phyloP scores from a whole-genome alignment of 2,329 filamentous ascomycete genomes.

The Aspergillus sp. region DNA sequence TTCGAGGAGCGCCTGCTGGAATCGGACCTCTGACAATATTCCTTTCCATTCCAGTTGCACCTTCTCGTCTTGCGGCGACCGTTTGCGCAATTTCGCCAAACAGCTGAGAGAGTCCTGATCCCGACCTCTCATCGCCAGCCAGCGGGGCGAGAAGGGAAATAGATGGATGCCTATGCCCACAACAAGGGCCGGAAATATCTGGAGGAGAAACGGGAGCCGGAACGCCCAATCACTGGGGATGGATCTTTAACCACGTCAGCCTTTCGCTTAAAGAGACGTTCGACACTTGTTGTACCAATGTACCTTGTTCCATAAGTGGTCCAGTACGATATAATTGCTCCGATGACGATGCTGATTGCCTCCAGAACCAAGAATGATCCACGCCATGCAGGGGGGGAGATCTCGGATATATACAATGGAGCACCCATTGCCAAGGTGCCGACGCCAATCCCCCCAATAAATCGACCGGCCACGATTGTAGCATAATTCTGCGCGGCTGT shows the following conservation, averaged over 20 bases:
- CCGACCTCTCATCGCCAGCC: constrained; percentile 47
- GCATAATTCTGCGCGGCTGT: constrained; percentile 28
- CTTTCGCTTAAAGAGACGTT: neutral
- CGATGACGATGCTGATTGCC: constrained; percentile 27
- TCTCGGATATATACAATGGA: constrained; percentile 55
- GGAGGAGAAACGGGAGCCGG: constrained; percentile 51
- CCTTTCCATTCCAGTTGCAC: constrained; percentile 52
- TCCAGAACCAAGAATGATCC: constrained; percentile 27
- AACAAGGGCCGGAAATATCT: constrained; percentile 43
- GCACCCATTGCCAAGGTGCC: constrained; percentile 43
- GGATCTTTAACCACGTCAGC: neutral
- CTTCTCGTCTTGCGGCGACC: constrained; percentile 48
- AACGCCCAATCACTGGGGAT: constrained; percentile 43
- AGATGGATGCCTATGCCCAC: constrained; percentile 37
- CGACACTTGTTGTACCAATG: neutral
- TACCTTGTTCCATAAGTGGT: constrained; percentile 53
- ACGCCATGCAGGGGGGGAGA: constrained; percentile 32
- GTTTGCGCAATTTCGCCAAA: constrained; percentile 49
- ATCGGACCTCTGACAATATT: constrained; percentile 53
- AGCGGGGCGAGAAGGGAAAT: constrained; percentile 57
- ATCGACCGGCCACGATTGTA: constrained; percentile 36
- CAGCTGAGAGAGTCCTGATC: constrained; percentile 48
- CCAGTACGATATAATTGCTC: constrained; percentile 30
- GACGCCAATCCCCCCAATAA: constrained; percentile 43
- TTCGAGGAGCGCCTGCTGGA: constrained; percentile 37